phyloP scores from a whole-genome alignment of 2,329 filamentous ascomycete species.

The Thielaviopsis euricoi region DNA sequence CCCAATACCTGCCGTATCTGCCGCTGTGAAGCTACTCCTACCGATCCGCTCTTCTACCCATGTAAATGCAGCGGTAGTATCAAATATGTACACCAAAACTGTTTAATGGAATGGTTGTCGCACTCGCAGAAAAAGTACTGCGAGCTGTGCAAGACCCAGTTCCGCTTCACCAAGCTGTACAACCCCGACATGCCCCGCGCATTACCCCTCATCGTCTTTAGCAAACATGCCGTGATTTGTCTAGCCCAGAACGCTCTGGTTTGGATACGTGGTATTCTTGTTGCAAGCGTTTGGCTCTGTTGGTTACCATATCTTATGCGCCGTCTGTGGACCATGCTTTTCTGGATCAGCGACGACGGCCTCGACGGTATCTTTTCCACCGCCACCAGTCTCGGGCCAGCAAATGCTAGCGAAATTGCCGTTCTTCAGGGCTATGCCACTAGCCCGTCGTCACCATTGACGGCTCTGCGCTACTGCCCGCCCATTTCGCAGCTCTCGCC shows the following conservation, averaged over 20 bases:
- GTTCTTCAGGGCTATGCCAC: slow-evolving; percentile 12
- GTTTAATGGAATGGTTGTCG: slow-evolving; percentile 95
- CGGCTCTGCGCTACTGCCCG: neutral
- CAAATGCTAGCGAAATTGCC: slow-evolving; percentile 3
- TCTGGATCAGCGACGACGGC: slow-evolving; percentile 81
- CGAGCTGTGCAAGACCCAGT: slow-evolving; percentile 96
- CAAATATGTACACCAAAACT: slow-evolving; percentile 95
- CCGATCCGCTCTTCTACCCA: slow-evolving; percentile 86
- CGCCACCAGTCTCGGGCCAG: neutral
- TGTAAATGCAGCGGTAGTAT: slow-evolving; percentile 99
- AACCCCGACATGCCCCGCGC: slow-evolving; percentile 79
- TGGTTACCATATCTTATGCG: slow-evolving; percentile 84
- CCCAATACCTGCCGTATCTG: slow-evolving; percentile 88
- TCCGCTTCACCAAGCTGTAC: slow-evolving; percentile 96
- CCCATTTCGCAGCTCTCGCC: slow-evolving; percentile 7
- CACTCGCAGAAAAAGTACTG: slow-evolving; percentile 99
- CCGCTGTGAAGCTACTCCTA: slow-evolving; percentile 64
- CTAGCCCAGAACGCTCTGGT: slow-evolving; percentile 52
- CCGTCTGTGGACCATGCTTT: slow-evolving; percentile 80
- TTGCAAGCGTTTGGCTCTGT: slow-evolving; percentile 74
- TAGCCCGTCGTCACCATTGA: slow-evolving; percentile 19
- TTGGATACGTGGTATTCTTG: slow-evolving; percentile 64
- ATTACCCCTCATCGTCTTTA: slow-evolving; percentile 65
- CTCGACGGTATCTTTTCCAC: slow-evolving; percentile 21
- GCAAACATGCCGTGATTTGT: slow-evolving; percentile 63